Percentiles rank a stretch among this genome's conserved stretches.
phyloP scores from a whole-genome alignment of 768 basidiomycete genomes.

The Amanita exitialis region DNA sequence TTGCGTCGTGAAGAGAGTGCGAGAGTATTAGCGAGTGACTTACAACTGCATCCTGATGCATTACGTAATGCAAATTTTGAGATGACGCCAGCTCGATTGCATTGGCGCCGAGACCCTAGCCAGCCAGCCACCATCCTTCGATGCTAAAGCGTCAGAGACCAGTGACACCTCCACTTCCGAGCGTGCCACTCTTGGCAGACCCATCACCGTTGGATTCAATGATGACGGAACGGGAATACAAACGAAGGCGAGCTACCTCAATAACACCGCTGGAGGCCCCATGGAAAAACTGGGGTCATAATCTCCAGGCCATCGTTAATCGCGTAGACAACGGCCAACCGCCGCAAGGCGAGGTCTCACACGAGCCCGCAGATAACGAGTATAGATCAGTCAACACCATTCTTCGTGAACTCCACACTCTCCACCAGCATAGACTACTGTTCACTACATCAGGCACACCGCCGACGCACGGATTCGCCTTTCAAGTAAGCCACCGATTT shows the following conservation, averaged over 20 bases:
- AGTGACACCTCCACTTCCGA: conserved; percentile 29
- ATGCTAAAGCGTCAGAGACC: conserved; percentile 51
- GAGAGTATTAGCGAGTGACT: not conserved
- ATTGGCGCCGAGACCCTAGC: conserved; percentile 2
- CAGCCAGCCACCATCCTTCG: not conserved
- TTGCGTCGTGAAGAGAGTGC: too few species aligned
- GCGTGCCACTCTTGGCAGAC: conserved; percentile 1
- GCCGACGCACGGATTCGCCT: not conserved
- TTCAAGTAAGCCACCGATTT: not conserved
- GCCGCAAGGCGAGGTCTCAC: not conserved
- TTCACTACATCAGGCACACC: conserved; percentile 15
- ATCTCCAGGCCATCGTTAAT: not conserved
- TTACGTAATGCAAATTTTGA: not conserved
- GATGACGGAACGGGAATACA: conserved; percentile 24
- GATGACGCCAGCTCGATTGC: conserved; percentile 22
- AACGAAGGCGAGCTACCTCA: conserved; percentile 32
- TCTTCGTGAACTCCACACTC: conserved; percentile 61
- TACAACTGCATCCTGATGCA: not conserved
- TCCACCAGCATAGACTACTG: conserved; percentile 53
- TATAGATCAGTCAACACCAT: conserved; percentile 58
- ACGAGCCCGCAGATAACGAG: conserved; percentile 11
- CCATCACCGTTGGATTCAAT: conserved; percentile 7
- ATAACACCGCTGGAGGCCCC: conserved; percentile 37
- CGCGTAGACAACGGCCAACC: not conserved
- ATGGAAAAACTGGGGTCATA: conserved; percentile 32